Base-by-base conservation (phyloP, 192 early-diverging fungal genomes). In the Allomyces javanicus region DNA sequence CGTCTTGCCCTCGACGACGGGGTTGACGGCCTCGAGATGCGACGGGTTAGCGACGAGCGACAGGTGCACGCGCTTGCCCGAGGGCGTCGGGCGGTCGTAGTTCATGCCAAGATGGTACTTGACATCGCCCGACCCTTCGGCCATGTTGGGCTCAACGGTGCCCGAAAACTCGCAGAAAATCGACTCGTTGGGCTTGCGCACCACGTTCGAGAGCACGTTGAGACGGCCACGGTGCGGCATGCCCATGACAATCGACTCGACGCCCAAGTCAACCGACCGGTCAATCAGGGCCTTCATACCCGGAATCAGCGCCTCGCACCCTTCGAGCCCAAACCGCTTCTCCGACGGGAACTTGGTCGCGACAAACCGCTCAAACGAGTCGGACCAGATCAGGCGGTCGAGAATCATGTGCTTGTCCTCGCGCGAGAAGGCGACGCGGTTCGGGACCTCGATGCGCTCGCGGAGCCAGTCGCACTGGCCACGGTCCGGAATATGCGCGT, bases 161-260 rank as follows among this genome's bases (percentile, higher is more conserved):
- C 92, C 93, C 44, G 88, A 86, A 75, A 98, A 98, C 77, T 99
- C 96, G 73, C 89, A 91, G 76, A 99, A 99, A 74, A 99, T 96
- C 22, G 92, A 95, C 75, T 94, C 91, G 76, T 94, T 92, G 64
- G 94, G 94, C 79, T 96, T 99, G 68, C 93, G 87, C 69, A 99
- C 90, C n/a, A 99, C 96, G 75, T 99, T 99, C 66, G 91, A 89
- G 44, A 99, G 83, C 64, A 99, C 94, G 73, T 99, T 99, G 62
- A 99, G 80, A 70, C 96, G 90, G 64, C 96, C 96, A 77, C 96
- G 90, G 81, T 99, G 96, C 44, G 96, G 91, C 96, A 99, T 99
- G 67, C 96, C 96, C 84, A 99, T 89, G 65, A 94, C 85, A 68
- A 96, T 87, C 63, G 90, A 90, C 76, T 94, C 93, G 61, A 96